Base-by-base conservation (phyloP, 495 filamentous ascomycete species). In the Xylaria bambusicola region DNA sequence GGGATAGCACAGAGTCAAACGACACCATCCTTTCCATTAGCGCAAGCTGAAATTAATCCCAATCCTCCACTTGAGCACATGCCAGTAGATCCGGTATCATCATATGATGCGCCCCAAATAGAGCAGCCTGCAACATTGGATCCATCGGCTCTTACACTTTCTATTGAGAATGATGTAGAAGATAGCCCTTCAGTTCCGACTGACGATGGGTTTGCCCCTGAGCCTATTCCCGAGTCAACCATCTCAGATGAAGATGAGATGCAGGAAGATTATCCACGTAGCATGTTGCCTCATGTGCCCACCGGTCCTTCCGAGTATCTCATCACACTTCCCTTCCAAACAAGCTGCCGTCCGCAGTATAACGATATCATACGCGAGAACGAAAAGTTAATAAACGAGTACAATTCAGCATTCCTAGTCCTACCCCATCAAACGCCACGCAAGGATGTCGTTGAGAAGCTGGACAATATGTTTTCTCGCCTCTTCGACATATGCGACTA, bases 401-500 rank as follows among this genome's bases (percentile, higher is more conserved):
- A 72, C 29, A 69, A 65, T 36, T 52, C 65, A 2, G 60, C 62
- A 3, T 77, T 76, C 23, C 59, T 33, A 6, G 59, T 66, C 53
- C 29, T 18, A 0, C 53, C 65, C 12, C 20, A 62, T 38, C n/a
- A 38, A 26, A 50, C 48, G 20, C 75, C 77, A 6, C 68, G 67
- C 15, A 52, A 62, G 10, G 15, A 38, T 0, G 20, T 72, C 21
- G 52, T 73, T 5, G 59, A 63, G 7, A 76, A 70, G 38, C 58
- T 80, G 1, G 74, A 79, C 52, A 26, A 44, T 17, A 57, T 79
- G 45, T 75, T 79, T 47, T 57, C 69, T 20, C 61, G 60, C 31
- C 69, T 80, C 20, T 61, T 72, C 23, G 68, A 76, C 20, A 62
- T 77, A 18, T 78, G 76, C 56, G 77, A 80, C 54, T 61, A 76